Percentiles rank a stretch among this genome's conserved stretches.
Evolutionary conservation across 2,329 filamentous ascomycete species (phyloP).

Genomic region (Epichloe sibirici): DNA sequence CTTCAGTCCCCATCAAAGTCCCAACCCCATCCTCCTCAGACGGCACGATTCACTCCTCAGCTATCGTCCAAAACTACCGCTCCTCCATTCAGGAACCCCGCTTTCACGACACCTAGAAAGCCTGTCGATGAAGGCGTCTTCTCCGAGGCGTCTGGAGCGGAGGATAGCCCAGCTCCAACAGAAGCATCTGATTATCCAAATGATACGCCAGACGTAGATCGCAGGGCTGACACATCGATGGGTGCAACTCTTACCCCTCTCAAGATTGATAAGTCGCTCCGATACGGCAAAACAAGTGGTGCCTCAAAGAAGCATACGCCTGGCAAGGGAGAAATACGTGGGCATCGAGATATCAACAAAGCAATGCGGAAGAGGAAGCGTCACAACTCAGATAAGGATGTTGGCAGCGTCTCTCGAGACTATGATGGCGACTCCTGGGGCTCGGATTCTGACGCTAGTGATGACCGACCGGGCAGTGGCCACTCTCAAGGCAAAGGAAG

Average conservation of each 20-base stretch:
- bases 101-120: conserved; percentile 51
- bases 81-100: conserved; percentile 48
- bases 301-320: conserved; percentile 31
- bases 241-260: conserved; percentile 32
- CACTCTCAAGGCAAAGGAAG: conserved; percentile 15
- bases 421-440: conserved; percentile 33
- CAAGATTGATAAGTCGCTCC: conserved; percentile 33
- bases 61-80: conserved; percentile 30
- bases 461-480: conserved; percentile 11
- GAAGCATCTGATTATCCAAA: conserved; percentile 41
- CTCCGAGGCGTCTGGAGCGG: conserved; percentile 44
- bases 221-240: conserved; percentile 30
- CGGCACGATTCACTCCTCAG: conserved; percentile 35
- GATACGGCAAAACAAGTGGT: conserved; percentile 28
- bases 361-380: conserved; percentile 42
- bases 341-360: conserved; percentile 26
- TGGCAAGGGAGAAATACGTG: conserved; percentile 53
- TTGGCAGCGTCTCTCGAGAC: conserved; percentile 34
- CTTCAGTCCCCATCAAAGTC: conserved; percentile 29
- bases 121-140: conserved; percentile 39
- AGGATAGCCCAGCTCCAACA: conserved; percentile 47
- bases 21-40: conserved; percentile 25
- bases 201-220: conserved; percentile 40
- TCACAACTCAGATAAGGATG: conserved; percentile 37
- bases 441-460: conserved; percentile 33